These are phyloP conservation scores for Chlorociboria aeruginascens DNA, from an alignment of 495 filamentous ascomycete species.

Conservation along the genomic window DNA sequence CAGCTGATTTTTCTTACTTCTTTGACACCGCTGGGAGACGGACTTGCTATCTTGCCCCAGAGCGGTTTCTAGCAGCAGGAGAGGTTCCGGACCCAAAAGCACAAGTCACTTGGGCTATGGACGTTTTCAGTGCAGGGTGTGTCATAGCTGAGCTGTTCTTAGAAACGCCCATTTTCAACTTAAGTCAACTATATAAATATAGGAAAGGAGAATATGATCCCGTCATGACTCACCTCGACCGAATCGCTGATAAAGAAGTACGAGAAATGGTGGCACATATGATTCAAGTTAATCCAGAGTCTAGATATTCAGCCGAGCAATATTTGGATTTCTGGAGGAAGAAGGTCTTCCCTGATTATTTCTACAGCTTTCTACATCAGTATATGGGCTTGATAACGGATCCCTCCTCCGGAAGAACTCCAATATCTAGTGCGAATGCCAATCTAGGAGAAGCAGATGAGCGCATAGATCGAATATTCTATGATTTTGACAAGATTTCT, in stretches of 20 bases:
- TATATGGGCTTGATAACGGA: slow-evolving; percentile 97
- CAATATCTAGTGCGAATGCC: slow-evolving; percentile 46
- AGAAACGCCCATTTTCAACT: slow-evolving; percentile 85
- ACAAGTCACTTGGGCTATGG: slow-evolving; percentile 88
- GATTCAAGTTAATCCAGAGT: slow-evolving; percentile 87
- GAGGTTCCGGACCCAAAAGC: slow-evolving; percentile 45
- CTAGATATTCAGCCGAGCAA: slow-evolving; percentile 85
- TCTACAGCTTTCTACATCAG: slow-evolving; percentile 92
- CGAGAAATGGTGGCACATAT: slow-evolving; percentile 84
- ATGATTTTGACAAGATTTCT: slow-evolving; percentile 95
- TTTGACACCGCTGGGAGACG: slow-evolving; percentile 87
- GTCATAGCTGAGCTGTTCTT: slow-evolving; percentile 96
- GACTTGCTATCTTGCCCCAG: slow-evolving; percentile 95
- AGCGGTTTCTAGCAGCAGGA: slow-evolving; percentile 68
- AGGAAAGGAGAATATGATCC: slow-evolving; percentile 88
- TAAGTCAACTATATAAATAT: slow-evolving; percentile 92
- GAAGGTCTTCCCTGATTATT: slow-evolving; percentile 91
- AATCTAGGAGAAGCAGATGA: slow-evolving; percentile 80
- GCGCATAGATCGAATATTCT: slow-evolving; percentile 80
- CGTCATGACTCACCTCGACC: slow-evolving; percentile 60
- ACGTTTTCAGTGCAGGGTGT: slow-evolving; percentile 94
- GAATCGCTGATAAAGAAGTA: slow-evolving; percentile 79
- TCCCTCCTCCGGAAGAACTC: slow-evolving; percentile 63
- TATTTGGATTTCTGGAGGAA: slow-evolving; percentile 85
- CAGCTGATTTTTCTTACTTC: slow-evolving; percentile 93